Percentiles rank a stretch among this genome's conserved stretches.
Evolutionary conservation across 2,329 filamentous ascomycete genomes (phyloP).

Genomic region (Aspergillus puulaauensis): DNA sequence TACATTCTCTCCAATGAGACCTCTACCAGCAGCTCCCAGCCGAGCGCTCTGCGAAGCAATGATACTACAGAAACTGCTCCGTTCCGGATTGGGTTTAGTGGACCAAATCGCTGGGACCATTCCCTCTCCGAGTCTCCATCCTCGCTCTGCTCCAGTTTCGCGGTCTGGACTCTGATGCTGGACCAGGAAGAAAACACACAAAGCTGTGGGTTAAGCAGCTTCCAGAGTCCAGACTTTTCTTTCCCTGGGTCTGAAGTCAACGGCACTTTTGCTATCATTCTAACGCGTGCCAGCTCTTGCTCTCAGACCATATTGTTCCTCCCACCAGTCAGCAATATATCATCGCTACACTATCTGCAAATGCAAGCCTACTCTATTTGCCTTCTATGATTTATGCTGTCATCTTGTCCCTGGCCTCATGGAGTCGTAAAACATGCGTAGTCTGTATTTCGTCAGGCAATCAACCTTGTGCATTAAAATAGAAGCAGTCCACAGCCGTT

Average conservation of each 20-base stretch:
- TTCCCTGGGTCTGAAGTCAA: too few species aligned
- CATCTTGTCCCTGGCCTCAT: too few species aligned
- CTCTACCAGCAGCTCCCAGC: background rate
- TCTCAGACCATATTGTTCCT: too few species aligned
- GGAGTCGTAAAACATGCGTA: background rate
- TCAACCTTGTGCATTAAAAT: slow-evolving; percentile 5
- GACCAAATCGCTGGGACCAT: background rate
- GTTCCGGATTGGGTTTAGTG: slow-evolving; percentile 5
- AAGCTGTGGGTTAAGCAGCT: background rate
- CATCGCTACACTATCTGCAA: background rate
- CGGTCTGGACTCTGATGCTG: slow-evolving; percentile 1
- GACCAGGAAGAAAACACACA: background rate
- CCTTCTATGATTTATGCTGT: background rate
- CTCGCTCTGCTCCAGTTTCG: slow-evolving; percentile 1
- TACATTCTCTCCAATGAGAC: background rate
- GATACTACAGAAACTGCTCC: background rate
- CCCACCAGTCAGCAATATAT: background rate
- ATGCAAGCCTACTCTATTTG: background rate
- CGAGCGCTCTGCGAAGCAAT: background rate
- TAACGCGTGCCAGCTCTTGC: background rate
- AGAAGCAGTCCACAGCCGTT: slow-evolving; percentile 11
- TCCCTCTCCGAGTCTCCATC: background rate
- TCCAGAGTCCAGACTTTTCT: background rate
- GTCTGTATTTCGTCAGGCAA: background rate
- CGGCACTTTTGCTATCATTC: background rate